A percentile compares a stretch with the other conserved stretches of the same genome.
Conservation (phyloP, 1,284 basidiomycete species). For the Retiboletus flavoniger region DNA sequence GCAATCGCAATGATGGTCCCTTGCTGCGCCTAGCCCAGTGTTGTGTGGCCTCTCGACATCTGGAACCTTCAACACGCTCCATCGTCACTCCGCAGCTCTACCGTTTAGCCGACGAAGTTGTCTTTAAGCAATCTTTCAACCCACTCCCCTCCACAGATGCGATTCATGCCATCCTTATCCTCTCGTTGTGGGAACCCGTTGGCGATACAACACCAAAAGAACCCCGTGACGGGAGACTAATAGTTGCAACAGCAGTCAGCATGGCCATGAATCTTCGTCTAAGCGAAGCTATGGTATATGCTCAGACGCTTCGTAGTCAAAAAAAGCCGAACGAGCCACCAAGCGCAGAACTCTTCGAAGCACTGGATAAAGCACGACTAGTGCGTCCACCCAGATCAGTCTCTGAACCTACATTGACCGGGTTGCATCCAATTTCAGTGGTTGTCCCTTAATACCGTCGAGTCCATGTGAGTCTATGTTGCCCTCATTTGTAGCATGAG, state of each 20-base stretch:
- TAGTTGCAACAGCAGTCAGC: conserved; percentile 44
- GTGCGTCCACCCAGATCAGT: conserved; percentile 27
- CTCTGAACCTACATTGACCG: conserved; percentile 12
- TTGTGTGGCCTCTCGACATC: conserved; percentile 41
- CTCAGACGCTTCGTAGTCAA: conserved; percentile 27
- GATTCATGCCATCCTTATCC: conserved; percentile 43
- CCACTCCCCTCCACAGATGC: conserved; percentile 40
- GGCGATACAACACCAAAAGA: conserved; percentile 31
- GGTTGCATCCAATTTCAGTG: conserved; percentile 33
- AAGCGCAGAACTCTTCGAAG: conserved; percentile 29
- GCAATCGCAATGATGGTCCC: conserved; percentile 27
- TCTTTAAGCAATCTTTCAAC: conserved; percentile 42
- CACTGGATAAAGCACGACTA: conserved; percentile 39
- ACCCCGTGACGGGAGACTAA: conserved; percentile 40
- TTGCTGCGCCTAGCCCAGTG: conserved; percentile 42
- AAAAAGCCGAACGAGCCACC: conserved; percentile 29
- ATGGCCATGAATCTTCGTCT: conserved; percentile 47
- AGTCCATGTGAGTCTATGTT: conserved; percentile 38
- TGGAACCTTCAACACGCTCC: conserved; percentile 36
- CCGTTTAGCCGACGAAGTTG: conserved; percentile 40
- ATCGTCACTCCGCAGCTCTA: conserved; percentile 42
- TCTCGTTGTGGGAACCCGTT: conserved; percentile 46
- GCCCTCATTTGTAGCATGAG: neutral
- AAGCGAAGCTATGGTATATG: conserved; percentile 36
- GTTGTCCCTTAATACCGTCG: conserved; percentile 39